Percentiles rank a stretch among this genome's conserved stretches.
These are phyloP conservation scores for Furcasterigmium furcatum DNA, from an alignment of 2,329 filamentous ascomycete genomes.

Conservation along the genomic window DNA sequence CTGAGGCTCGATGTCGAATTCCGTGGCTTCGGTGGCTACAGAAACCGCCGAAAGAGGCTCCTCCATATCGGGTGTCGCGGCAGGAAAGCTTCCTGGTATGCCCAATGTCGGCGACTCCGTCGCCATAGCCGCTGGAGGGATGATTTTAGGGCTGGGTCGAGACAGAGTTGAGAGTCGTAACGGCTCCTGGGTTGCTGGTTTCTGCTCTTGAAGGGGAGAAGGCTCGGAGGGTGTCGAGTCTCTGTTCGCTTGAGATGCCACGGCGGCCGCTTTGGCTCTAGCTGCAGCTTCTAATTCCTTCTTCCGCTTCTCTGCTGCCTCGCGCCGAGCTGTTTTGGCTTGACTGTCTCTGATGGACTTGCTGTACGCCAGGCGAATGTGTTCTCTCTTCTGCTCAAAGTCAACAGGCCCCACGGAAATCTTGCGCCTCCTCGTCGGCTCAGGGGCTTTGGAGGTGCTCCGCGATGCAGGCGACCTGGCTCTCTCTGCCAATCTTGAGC, in stretches of 20 bases:
- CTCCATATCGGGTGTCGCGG: conserved; percentile 36
- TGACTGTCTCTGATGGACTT: conserved; percentile 77
- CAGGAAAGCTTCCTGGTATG: conserved; percentile 61
- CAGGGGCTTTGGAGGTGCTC: conserved; percentile 29
- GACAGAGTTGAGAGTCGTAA: neutral
- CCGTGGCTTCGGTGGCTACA: conserved; percentile 57
- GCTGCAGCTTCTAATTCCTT: conserved; percentile 46
- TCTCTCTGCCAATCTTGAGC: conserved; percentile 61
- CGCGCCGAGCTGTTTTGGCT: conserved; percentile 51
- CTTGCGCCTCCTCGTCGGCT: conserved; percentile 43
- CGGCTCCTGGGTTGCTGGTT: neutral
- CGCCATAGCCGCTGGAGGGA: conserved; percentile 10
- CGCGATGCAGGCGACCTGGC: conserved; percentile 39
- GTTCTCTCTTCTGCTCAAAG: conserved; percentile 77
- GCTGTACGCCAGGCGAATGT: conserved; percentile 81
- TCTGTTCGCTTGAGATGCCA: conserved; percentile 7
- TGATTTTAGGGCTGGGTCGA: neutral
- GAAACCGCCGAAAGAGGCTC: conserved; percentile 56
- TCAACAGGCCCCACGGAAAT: conserved; percentile 72
- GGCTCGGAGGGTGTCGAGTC: neutral
- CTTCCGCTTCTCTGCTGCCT: conserved; percentile 50
- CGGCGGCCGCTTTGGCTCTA: conserved; percentile 31
- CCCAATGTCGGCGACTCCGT: conserved; percentile 65
- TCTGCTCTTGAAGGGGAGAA: neutral
- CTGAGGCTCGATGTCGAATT: conserved; percentile 73